Evolutionary conservation across 176 grass and related monocot species (phyloP), one percentile per base, ranked within the genome.

Genomic region (Oryza coarctata): DNA sequence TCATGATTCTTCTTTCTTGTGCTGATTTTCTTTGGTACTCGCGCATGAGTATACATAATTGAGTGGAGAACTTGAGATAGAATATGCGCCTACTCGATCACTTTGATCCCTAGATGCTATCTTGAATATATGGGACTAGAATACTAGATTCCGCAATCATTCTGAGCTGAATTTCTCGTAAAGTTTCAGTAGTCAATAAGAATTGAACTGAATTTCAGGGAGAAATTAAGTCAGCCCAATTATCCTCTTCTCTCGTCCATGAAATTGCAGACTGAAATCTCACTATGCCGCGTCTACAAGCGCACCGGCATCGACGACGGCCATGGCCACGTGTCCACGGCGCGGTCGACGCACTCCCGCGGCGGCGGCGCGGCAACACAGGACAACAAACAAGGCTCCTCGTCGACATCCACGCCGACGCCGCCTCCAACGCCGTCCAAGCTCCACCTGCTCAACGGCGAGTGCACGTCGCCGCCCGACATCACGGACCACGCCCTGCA

Each of bases 201-300:
- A 55, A 0, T 18, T 74, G 11, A 73, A 69, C 29, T 40, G 47
- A 90, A 82, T 66, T 67, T 77, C 61, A 33, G 9, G 4, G 2
- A 65, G 33, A 70, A 22, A 31, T 39, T 3, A 12, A 76, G n/a
- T n/a, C n/a, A n/a, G n/a, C 25, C 44, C 9, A 32, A 75, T 65
- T 47, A 27, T 1, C 29, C 20, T 45, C 64, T 70, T 31, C 25
- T 68, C 30, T 7, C 71, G 22, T 23, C 23, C 14, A 38, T 63
- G 36, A 66, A 76, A 83, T 76, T 87, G 83, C 85, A 99, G 97
- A 88, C 91, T 0, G 97, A 99, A 35, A 99, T 96, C 36, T 99
- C 93, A 9, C 85, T 99, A 7, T 99, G 97, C 74, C 89, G 97
- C 43, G 93, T 99, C 39, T 89, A 99, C 77, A 99, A 96, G 85